Conservation (phyloP, 306 rosid species). For the Coriaria nepalensis region DNA sequence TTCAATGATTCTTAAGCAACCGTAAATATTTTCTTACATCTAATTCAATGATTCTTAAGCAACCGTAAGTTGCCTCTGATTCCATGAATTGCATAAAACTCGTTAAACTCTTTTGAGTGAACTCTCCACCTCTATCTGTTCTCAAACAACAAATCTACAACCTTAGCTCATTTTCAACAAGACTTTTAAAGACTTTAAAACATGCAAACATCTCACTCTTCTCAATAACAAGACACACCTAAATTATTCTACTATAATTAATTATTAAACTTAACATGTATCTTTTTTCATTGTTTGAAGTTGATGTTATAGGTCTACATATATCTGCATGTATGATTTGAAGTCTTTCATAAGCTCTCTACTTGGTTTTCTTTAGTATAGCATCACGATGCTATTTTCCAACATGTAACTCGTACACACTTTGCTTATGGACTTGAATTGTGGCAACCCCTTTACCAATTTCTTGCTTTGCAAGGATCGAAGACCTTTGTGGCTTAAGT, state of each 20-base stretch:
- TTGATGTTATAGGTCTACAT: not conserved
- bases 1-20: too few relatives aligned
- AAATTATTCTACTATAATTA: not conserved
- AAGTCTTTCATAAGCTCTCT: not conserved
- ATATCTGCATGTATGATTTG: not conserved
- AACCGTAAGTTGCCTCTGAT: not conserved
- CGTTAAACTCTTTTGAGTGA: not conserved
- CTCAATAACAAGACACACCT: not conserved
- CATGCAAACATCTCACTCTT: not conserved
- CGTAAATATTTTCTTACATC: too few relatives aligned
- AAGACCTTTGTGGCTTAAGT: not conserved
- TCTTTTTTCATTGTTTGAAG: not conserved
- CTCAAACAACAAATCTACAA: not conserved
- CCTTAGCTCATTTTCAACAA: not conserved
- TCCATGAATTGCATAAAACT: not conserved
- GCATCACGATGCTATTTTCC: not conserved
- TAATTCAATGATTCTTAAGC: too few relatives aligned
- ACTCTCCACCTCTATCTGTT: not conserved
- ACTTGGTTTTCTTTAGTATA: not conserved
- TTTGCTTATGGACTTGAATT: not conserved
- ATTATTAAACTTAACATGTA: not conserved
- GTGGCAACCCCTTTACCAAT: not conserved
- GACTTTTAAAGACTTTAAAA: not conserved
- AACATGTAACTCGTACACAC: not conserved
- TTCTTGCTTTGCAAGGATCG: not conserved